Percentiles rank a stretch among this genome's conserved stretches.
These are phyloP conservation scores for Botrytis fabae DNA, from an alignment of 2,329 filamentous ascomycete species.

Conservation along the genomic window DNA sequence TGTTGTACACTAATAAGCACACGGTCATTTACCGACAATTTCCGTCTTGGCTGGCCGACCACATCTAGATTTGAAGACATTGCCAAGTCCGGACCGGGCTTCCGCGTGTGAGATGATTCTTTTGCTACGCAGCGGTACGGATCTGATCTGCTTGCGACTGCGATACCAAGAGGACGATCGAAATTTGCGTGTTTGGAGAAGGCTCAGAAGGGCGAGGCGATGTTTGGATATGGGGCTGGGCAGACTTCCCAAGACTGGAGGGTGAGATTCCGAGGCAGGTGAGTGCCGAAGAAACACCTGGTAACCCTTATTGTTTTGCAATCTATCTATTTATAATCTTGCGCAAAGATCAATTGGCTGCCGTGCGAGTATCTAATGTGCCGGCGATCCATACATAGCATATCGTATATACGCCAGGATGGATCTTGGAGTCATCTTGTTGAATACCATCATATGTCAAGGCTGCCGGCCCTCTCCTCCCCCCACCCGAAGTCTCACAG, in stretches of 20 bases:
- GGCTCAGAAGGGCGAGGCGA: too few species aligned
- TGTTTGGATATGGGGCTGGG: constrained; percentile 3
- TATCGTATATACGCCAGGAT: neutral
- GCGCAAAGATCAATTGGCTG: neutral
- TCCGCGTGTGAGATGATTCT: neutral
- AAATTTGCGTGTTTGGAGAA: constrained; percentile 1
- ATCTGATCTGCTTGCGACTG: neutral
- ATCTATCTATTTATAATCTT: neutral
- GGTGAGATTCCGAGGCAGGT: constrained; percentile 4
- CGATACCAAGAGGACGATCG: neutral
- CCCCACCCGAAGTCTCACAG: neutral
- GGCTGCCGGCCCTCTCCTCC: neutral
- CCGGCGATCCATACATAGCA: neutral
- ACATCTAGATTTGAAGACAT: constrained; percentile 10
- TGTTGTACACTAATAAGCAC: neutral
- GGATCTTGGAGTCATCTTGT: neutral
- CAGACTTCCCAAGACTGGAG: neutral
- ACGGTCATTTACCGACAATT: neutral
- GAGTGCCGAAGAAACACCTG: neutral
- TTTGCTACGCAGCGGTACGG: neutral
- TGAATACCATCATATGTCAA: neutral
- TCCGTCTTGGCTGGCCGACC: constrained; percentile 5
- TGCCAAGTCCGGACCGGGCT: constrained; percentile 16
- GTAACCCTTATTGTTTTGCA: neutral
- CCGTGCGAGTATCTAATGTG: neutral